Evolutionary conservation across 2,329 filamentous ascomycete species (phyloP).

Genomic region (Fusarium nurragi): DNA sequence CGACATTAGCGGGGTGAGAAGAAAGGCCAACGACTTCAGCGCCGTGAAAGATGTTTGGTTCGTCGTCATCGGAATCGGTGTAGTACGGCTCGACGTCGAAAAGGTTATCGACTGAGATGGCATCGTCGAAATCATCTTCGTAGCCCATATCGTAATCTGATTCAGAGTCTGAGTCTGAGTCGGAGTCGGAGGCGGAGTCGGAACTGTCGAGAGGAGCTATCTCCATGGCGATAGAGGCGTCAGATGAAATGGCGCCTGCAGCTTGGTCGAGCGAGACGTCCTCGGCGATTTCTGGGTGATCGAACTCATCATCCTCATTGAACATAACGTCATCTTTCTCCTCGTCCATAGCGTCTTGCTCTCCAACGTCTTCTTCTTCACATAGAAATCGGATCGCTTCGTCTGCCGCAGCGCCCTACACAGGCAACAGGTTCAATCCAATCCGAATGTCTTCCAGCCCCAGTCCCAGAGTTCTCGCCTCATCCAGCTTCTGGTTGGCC

Average conservation of each 20-base stretch:
- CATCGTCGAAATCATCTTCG: not conserved
- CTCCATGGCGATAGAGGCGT: not conserved
- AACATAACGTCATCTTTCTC: not conserved
- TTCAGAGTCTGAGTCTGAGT: conserved; percentile 3
- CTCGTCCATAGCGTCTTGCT: not conserved
- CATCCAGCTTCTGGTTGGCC: conserved; percentile 39
- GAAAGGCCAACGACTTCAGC: conserved; percentile 38
- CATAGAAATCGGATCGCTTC: not conserved
- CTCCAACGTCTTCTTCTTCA: not conserved
- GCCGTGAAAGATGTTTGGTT: conserved; percentile 43
- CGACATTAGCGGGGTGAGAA: conserved; percentile 13
- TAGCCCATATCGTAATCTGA: conserved; percentile 4
- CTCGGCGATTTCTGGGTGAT: not conserved
- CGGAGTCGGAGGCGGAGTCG: not conserved
- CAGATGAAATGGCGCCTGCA: not conserved
- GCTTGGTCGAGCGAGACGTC: not conserved
- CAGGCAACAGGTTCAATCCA: conserved; percentile 44
- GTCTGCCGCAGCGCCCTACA: conserved; percentile 36
- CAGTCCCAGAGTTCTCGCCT: conserved; percentile 40
- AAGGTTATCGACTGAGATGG: conserved; percentile 34
- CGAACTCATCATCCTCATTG: not conserved
- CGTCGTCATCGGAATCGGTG: conserved; percentile 34
- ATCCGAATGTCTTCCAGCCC: conserved; percentile 37
- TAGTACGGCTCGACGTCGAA: conserved; percentile 32
- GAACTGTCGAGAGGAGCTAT: not conserved